Evolutionary conservation across 2,329 filamentous ascomycete species (phyloP), one percentile per base, ranked within the genome.

Genomic region (Paraphaeosphaeria minitans): DNA sequence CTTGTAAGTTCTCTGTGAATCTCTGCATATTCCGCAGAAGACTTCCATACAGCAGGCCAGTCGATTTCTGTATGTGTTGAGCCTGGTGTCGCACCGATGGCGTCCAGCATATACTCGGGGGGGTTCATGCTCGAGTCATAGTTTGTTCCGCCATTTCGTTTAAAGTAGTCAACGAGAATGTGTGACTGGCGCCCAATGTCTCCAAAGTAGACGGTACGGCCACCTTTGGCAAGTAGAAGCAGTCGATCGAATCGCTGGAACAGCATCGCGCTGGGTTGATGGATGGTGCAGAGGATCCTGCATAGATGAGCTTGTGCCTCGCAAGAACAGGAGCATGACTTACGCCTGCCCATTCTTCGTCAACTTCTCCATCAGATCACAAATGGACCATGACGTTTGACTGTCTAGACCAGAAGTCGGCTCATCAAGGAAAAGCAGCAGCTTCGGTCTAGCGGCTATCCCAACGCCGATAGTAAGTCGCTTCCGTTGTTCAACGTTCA

Each of bases 401-500:
- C 88, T 91, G 77, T 97, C 94, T 19, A 97, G 87, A 81, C 94
- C 94, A 27, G 93, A 97, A 4, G 93, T 97, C 14, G 93, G 93
- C 77, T 98, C 93, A 69, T 98, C 94, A 39, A 97, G 86, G 80
- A 97, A 97, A 48, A 97, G 86, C 60, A 97, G 84, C 53, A 97
- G 83, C 41, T 91, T 88, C 5, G 94, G 94, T 80, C 95, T 97
- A 8, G 94, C 94, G 43, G 92, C 93, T 21, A 98, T 85, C 75
- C 98, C 94, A 19, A 98, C 93, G 77, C 92, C 94, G 63, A 98
- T 97, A 0, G 93, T 97, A 6, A 97, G 83, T 69, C 92, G 90
- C 74, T 89, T 89, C 16, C 86, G 82, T 72, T 89, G 86, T 72
- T 88, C 86, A 47, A 85, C 83, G 54, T 85, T 85, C 33, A 86